Percentiles rank a stretch among this genome's conserved stretches.
These are phyloP conservation scores for Russula lepida DNA, from an alignment of 768 basidiomycete species.

Conservation along the genomic window DNA sequence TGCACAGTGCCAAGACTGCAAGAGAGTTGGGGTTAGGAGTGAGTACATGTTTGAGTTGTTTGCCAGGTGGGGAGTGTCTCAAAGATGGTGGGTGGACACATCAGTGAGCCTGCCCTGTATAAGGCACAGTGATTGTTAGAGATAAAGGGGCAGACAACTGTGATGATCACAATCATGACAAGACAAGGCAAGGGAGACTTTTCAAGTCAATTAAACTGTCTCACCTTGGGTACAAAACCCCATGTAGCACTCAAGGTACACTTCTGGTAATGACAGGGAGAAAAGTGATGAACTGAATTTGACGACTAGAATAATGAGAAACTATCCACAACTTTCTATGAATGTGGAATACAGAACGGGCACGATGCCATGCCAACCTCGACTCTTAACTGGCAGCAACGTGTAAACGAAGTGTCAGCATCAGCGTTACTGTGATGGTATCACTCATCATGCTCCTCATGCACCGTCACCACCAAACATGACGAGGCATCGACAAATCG, in stretches of 20 bases:
- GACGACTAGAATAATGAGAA: not conserved
- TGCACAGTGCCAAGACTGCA: too few species aligned
- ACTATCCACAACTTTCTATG: not conserved
- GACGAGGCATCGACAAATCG: slow-evolving; percentile 3
- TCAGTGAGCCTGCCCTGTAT: too few species aligned
- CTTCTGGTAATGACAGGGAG: not conserved
- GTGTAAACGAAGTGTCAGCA: not conserved
- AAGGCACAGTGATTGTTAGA: too few species aligned
- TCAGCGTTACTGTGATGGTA: not conserved
- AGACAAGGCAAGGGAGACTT: too few species aligned
- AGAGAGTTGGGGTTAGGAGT: too few species aligned
- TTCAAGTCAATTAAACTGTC: too few species aligned
- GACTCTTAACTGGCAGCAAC: not conserved
- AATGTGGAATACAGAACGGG: not conserved
- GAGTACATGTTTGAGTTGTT: too few species aligned
- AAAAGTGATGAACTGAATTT: not conserved
- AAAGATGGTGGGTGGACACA: too few species aligned
- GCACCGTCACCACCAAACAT: not conserved
- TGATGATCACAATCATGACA: too few species aligned
- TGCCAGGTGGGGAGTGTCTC: too few species aligned
- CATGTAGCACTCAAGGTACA: not conserved
- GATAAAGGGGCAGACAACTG: too few species aligned
- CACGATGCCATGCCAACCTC: not conserved
- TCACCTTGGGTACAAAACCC: too few species aligned
- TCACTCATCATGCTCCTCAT: not conserved